These are phyloP conservation scores for Daldinia vernicosa DNA, from an alignment of 495 filamentous ascomycete species.

Conservation along the genomic window DNA sequence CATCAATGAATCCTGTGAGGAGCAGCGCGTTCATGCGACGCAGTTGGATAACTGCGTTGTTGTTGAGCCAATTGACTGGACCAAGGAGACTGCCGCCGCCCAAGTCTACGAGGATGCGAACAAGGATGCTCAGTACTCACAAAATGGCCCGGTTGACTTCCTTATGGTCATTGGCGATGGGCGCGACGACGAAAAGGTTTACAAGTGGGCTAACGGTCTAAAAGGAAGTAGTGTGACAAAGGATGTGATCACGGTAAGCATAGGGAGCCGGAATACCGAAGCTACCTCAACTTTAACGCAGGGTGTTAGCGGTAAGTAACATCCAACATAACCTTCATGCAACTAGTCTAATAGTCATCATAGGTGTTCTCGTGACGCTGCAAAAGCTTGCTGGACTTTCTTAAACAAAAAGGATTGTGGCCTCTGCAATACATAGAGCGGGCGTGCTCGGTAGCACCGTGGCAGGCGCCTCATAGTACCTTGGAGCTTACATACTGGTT, in stretches of 20 bases:
- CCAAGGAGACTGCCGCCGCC: constrained; percentile 81
- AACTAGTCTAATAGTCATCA: constrained; percentile 19
- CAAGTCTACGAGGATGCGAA: constrained; percentile 70
- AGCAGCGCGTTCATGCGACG: constrained; percentile 82
- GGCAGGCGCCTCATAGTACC: constrained; percentile 6
- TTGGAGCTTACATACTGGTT: constrained; percentile 5
- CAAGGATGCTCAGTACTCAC: constrained; percentile 47
- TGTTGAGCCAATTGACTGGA: constrained; percentile 82
- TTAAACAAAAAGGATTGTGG: constrained; percentile 33
- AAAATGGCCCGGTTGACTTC: constrained; percentile 73
- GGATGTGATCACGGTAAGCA: constrained; percentile 80
- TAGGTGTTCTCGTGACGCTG: constrained; percentile 58
- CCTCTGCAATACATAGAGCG: constrained; percentile 14
- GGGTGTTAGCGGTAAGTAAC: constrained; percentile 80
- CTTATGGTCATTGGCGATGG: constrained; percentile 87
- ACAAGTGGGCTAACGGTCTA: constrained; percentile 88
- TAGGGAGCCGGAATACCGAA: constrained; percentile 87
- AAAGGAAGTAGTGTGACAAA: constrained; percentile 61
- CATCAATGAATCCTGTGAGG: constrained; percentile 89
- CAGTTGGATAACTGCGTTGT: constrained; percentile 79
- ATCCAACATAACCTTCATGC: constrained; percentile 13
- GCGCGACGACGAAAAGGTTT: constrained; percentile 90
- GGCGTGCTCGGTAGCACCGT: constrained; percentile 7
- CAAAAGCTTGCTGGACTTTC: constrained; percentile 54
- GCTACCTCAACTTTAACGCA: constrained; percentile 85